Base-by-base conservation (phyloP, 148 eudicot species). In the Beta vulgaris region DNA sequence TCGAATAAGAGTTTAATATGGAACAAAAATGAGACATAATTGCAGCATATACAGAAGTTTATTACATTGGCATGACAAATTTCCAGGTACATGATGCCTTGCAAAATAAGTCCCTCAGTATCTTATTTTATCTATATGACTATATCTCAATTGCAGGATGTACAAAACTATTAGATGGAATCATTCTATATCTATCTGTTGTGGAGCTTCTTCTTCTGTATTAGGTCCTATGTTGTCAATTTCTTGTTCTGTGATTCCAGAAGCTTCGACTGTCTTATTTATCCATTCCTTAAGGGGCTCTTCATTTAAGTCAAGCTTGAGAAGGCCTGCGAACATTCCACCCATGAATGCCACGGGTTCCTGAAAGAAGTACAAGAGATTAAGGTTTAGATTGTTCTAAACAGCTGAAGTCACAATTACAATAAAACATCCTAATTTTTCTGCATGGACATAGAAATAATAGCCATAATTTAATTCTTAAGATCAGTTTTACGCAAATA, bases 261-360 rank as follows among this genome's bases (percentile, higher is more conserved):
- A 85, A 71, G 97, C 90, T 87, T 94, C 95, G 18, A 86, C 93
- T 12, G 96, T 94, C 79, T 86, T 87, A 13, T 77, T 57, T 53
- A 94, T 78, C 98, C 98, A 94, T 74, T 91, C 93, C 76, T 82
- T 94, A 32, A 94, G 84, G 29, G 98, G 98, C 42, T 94, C 98
- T 80, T 94, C 98, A 48, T 88, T 90, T 82, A 94, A 82, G 80
- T 94, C 97, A 62, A 94, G 97, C 90, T 93, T 91, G 75, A 94
- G 75, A 73, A 94, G 79, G 10, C 98, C 98, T 3, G 96, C 98
- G 85, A 94, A 88, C 63, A 94, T 66, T 68, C 98, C 98, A 77
- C 97, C 98, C 89, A 90, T 68, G 78, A 94, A 94, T 23, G 98
- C 98, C 37, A 94, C 86, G 6, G 98, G 98, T 71, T 94, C 98